Evolutionary conservation across 768 basidiomycete genomes (phyloP).

Genomic region (Russula olivacea): DNA sequence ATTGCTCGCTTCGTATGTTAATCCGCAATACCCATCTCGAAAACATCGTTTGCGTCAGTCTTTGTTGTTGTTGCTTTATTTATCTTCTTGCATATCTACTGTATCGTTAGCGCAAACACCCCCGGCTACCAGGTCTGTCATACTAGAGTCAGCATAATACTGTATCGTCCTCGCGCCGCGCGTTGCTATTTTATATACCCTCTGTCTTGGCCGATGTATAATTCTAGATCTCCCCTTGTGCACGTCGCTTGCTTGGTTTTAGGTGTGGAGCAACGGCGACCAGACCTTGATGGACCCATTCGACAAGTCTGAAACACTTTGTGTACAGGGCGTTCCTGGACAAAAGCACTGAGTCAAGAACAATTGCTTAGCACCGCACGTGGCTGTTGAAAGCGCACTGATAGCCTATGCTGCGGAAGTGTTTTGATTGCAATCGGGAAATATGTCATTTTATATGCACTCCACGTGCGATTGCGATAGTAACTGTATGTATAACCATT

Average conservation of each 20-base stretch:
- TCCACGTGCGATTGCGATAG: too few relatives aligned
- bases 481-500: too few relatives aligned
- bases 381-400: not conserved
- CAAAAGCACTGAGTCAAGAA: not conserved
- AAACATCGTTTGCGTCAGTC: not conserved
- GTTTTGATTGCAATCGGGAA: not conserved
- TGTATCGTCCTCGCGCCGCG: slow-evolving; percentile 1
- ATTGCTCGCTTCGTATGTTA: not conserved
- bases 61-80: not conserved
- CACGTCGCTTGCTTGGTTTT: too few relatives aligned
- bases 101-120: slow-evolving; percentile 19
- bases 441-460: too few relatives aligned
- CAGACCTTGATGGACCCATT: not conserved
- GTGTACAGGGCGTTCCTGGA: not conserved
- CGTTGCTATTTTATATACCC: slow-evolving; percentile 2
- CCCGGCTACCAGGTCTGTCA: slow-evolving; percentile 5
- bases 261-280: not conserved
- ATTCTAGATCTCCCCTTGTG: not conserved
- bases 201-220: slow-evolving; percentile 1
- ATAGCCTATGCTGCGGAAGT: not conserved
- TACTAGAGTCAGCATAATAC: slow-evolving; percentile 9
- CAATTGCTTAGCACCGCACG: not conserved
- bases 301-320: not conserved
- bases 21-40: too few relatives aligned
- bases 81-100: slow-evolving; percentile 4